Evolutionary conservation across 2,329 filamentous ascomycete species (phyloP).

Genomic region (Hymenoscyphus fructigenus): DNA sequence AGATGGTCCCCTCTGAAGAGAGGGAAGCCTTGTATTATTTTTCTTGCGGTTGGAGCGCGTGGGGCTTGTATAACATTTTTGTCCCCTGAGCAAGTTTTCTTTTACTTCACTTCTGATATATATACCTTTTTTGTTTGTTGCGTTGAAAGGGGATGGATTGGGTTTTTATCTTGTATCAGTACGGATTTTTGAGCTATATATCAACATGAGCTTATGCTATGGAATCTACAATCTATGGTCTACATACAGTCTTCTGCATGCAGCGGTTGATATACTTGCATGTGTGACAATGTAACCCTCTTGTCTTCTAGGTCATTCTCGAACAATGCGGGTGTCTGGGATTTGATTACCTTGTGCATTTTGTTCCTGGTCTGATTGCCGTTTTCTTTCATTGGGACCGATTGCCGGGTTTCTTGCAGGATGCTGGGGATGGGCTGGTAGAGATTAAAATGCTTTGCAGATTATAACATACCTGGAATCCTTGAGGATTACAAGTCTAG

Average conservation of each 20-base stretch:
- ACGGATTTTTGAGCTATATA: not conserved
- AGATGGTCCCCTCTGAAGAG: not conserved
- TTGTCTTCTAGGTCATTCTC: not conserved
- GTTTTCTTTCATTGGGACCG: not conserved
- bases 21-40: not conserved
- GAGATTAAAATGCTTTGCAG: not conserved
- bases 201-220: not conserved
- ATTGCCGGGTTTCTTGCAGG: conserved; percentile 3
- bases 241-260: not conserved
- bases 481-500: not conserved
- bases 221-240: too few relatives aligned
- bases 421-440: not conserved
- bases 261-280: not conserved
- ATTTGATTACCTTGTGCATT: not conserved
- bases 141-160: not conserved
- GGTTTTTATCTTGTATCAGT: not conserved
- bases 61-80: not conserved
- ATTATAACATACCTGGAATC: not conserved
- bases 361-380: not conserved
- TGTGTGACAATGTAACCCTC: not conserved
- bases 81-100: not conserved
- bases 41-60: not conserved
- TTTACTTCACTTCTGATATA: not conserved
- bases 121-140: not conserved
- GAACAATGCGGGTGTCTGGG: not conserved